Evolutionary conservation across 202 grass and related monocot species (phyloP).

Genomic region (Zoysia matrella): DNA sequence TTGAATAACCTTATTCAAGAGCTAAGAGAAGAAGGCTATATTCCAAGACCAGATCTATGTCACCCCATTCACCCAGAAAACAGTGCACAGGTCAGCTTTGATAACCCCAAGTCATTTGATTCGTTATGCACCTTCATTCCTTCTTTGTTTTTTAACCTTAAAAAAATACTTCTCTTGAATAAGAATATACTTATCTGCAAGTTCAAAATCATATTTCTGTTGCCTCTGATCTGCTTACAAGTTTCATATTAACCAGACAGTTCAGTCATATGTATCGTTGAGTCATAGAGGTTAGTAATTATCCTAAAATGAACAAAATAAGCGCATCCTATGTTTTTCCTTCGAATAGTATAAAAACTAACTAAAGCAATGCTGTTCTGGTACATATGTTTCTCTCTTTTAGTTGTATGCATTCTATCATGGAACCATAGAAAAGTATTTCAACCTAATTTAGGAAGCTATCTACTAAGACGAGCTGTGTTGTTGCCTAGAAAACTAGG

Average conservation of each 20-base stretch:
- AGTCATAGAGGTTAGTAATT: background rate
- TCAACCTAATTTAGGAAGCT: background rate
- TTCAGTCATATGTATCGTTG: constrained; percentile 4
- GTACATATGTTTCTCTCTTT: background rate
- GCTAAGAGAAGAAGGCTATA: constrained; percentile 80
- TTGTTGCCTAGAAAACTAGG: constrained; percentile 14
- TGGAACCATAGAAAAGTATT: constrained; percentile 2
- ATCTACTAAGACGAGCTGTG: background rate
- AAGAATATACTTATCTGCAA: constrained; percentile 4
- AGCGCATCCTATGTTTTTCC: background rate
- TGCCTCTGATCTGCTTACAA: constrained; percentile 10
- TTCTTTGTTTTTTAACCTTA: constrained; percentile 20
- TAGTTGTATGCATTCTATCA: background rate
- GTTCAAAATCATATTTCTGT: background rate
- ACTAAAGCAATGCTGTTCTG: constrained; percentile 9
- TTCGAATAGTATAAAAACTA: constrained; percentile 14
- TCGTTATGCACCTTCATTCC: constrained; percentile 13
- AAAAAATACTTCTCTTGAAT: background rate
- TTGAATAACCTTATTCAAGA: constrained; percentile 70
- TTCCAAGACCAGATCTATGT: constrained; percentile 52
- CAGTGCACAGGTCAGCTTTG: constrained; percentile 38
- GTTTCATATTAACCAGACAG: background rate
- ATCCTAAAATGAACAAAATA: constrained; percentile 1
- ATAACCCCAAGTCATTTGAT: constrained; percentile 3
- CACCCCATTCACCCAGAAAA: constrained; percentile 36